phyloP scores from a whole-genome alignment of 805 yeast genomes.

The Metschnikowia matae region DNA sequence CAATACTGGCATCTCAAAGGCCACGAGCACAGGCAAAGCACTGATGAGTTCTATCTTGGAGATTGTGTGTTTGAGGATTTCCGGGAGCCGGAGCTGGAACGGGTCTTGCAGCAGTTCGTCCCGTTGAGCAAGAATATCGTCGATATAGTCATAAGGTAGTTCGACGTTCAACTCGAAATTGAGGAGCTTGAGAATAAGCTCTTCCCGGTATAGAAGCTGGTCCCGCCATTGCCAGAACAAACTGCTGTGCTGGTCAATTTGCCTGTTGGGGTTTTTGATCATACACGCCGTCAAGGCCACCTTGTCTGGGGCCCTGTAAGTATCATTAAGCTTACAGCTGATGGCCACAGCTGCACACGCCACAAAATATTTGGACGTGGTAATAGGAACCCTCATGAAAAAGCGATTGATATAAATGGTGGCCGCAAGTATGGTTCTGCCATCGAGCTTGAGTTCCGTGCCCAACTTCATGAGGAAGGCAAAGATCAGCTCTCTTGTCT shows the following conservation, averaged over 20 bases:
- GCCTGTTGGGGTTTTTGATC: constrained; percentile 29
- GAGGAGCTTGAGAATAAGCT: constrained; percentile 33
- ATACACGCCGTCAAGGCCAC: constrained; percentile 37
- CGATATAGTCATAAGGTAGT: constrained; percentile 37
- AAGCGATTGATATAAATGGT: constrained; percentile 37
- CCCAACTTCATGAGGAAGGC: constrained; percentile 38
- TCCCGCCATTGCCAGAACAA: constrained; percentile 44
- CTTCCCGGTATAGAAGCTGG: constrained; percentile 41
- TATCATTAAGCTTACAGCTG: constrained; percentile 41
- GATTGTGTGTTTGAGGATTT: constrained; percentile 27
- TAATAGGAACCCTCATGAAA: constrained; percentile 40
- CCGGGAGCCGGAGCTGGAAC: constrained; percentile 14
- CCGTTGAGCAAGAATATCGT: constrained; percentile 16
- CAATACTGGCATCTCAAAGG: constrained; percentile 30
- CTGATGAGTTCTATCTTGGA: constrained; percentile 37
- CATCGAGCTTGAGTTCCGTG: constrained; percentile 34
- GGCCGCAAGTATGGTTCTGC: constrained; percentile 40
- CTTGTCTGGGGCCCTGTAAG: constrained; percentile 41
- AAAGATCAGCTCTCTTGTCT: constrained; percentile 34
- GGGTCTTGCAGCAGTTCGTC: constrained; percentile 9
- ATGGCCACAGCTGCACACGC: constrained; percentile 42
- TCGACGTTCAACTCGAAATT: constrained; percentile 38
- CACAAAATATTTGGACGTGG: constrained; percentile 41
- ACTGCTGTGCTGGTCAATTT: constrained; percentile 37
- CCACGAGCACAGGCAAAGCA: constrained; percentile 35